Evolutionary conservation across 495 filamentous ascomycete genomes (phyloP).

Genomic region (Oidiodendron maius): DNA sequence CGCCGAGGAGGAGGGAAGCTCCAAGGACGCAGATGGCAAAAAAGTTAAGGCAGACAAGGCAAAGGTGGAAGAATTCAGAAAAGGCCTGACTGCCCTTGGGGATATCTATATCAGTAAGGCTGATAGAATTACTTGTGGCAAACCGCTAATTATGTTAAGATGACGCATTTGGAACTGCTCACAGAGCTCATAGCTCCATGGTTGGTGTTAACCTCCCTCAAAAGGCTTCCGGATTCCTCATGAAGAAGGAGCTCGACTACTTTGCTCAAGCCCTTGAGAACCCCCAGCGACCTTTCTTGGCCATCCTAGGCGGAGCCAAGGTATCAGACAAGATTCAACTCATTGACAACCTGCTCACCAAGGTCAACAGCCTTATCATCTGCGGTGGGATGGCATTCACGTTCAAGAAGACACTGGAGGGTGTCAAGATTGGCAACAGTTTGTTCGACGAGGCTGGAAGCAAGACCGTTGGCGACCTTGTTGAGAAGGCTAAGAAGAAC

Average conservation of each 20-base stretch:
- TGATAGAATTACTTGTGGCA: not conserved
- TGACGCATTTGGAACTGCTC: conserved; percentile 97
- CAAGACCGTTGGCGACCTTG: conserved; percentile 82
- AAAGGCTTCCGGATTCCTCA: conserved; percentile 93
- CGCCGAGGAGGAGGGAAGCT: conserved; percentile 93
- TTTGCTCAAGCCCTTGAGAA: conserved; percentile 95
- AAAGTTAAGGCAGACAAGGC: conserved; percentile 97
- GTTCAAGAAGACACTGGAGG: conserved; percentile 96
- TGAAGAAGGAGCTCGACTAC: conserved; percentile 99
- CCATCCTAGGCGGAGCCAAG: conserved; percentile 96
- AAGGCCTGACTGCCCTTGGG: conserved; percentile 87
- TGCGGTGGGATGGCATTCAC: conserved; percentile 99
- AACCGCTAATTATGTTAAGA: conserved; percentile 42
- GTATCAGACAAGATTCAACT: conserved; percentile 99
- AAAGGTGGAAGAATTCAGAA: conserved; percentile 88
- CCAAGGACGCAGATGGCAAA: conserved; percentile 85
- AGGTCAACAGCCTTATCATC: conserved; percentile 94
- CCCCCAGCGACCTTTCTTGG: conserved; percentile 93
- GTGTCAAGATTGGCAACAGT: conserved; percentile 82
- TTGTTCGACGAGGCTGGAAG: conserved; percentile 92
- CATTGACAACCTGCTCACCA: conserved; percentile 96
- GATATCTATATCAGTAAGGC: conserved; percentile 93
- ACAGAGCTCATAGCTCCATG: conserved; percentile 98
- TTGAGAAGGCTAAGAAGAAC: conserved; percentile 95
- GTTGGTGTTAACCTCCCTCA: conserved; percentile 92